phyloP scores from a whole-genome alignment of 345 rosid species.

The Turritis glabra region DNA sequence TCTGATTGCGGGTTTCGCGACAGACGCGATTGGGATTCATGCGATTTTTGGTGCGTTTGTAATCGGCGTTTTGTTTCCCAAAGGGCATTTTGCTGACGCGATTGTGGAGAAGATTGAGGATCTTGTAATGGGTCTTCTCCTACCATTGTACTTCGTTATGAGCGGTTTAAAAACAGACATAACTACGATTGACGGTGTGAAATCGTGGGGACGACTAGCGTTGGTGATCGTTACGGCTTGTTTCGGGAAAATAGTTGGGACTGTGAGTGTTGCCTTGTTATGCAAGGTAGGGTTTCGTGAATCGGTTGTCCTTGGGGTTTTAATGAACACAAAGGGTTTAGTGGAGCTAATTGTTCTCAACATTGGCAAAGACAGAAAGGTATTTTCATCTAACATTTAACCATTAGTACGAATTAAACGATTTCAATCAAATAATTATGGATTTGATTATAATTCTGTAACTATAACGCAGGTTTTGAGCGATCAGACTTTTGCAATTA shows the following conservation, averaged over 20 bases:
- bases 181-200: slow-evolving; percentile 55
- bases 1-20: slow-evolving; percentile 59
- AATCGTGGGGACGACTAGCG: slow-evolving; percentile 74
- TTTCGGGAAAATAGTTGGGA: slow-evolving; percentile 72
- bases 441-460: not conserved
- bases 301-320: slow-evolving; percentile 60
- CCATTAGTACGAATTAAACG: not conserved
- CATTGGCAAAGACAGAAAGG: slow-evolving; percentile 80
- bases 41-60: slow-evolving; percentile 83
- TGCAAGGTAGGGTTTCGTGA: slow-evolving; percentile 56
- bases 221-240: slow-evolving; percentile 68
- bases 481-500: slow-evolving; percentile 76
- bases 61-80: slow-evolving; percentile 64
- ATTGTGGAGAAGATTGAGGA: slow-evolving; percentile 79
- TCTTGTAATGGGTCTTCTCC: slow-evolving; percentile 70
- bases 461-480: slow-evolving; percentile 60
- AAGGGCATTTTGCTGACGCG: slow-evolving; percentile 70
- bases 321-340: slow-evolving; percentile 84
- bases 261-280: slow-evolving; percentile 51
- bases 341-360: slow-evolving; percentile 82
- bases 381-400: not conserved
- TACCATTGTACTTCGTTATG: slow-evolving; percentile 76
- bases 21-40: slow-evolving; percentile 76
- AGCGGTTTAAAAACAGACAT: slow-evolving; percentile 82
- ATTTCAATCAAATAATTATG: not conserved